Conservation (phyloP, 2,329 filamentous ascomycete genomes). For the Chaetothyriales sp. region DNA sequence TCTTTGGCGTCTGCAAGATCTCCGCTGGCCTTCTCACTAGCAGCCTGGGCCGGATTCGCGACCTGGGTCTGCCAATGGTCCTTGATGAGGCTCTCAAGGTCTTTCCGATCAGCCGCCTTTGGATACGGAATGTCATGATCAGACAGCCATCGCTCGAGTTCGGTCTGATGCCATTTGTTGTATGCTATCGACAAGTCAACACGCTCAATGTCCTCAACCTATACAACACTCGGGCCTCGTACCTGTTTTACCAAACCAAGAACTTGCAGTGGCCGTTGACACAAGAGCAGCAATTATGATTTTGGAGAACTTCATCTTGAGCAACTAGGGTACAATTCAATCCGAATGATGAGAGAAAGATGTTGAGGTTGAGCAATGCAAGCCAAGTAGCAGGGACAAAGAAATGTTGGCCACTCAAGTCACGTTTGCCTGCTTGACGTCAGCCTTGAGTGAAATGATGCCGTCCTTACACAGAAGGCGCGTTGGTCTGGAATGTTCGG, state of each 20-base stretch:
- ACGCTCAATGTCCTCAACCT: conserved; percentile 2
- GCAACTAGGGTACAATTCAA: background rate
- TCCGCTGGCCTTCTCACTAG: conserved; percentile 58
- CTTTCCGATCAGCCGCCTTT: conserved; percentile 78
- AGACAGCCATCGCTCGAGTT: conserved; percentile 90
- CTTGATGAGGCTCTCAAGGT: conserved; percentile 81
- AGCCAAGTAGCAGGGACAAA: background rate
- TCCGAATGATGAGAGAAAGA: background rate
- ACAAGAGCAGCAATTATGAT: conserved; percentile 58
- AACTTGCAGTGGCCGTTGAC: conserved; percentile 52
- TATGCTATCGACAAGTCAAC: conserved; percentile 47
- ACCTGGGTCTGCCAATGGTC: conserved; percentile 75
- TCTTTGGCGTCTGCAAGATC: conserved; percentile 61
- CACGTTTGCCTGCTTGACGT: conserved; percentile 1
- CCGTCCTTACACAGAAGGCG: background rate
- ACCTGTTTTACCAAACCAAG: conserved; percentile 78
- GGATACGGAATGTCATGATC: conserved; percentile 86
- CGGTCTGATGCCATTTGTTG: conserved; percentile 97
- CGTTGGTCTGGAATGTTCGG: background rate
- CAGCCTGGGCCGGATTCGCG: conserved; percentile 58
- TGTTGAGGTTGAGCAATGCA: conserved; percentile 1
- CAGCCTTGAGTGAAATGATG: conserved; percentile 8
- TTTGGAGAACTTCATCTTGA: conserved; percentile 60
- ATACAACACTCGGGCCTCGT: conserved; percentile 25
- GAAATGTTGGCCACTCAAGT: background rate